Conservation (phyloP, 352 stramenopile genomes). For the Globisporangium abappressorium region DNA sequence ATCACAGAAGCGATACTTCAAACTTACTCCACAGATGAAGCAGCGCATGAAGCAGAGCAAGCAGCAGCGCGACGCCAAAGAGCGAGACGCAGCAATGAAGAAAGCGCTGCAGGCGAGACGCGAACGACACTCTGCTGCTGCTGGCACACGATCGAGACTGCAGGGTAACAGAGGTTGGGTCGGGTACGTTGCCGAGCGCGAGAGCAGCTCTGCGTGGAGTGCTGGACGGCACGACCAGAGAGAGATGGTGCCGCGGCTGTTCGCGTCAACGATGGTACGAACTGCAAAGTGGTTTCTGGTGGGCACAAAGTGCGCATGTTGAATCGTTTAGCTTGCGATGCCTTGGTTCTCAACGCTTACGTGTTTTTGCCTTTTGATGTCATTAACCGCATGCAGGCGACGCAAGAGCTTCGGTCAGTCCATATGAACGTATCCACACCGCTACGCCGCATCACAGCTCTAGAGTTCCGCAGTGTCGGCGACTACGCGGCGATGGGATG, state of each 20-base stretch:
- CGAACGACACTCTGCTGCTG: neutral
- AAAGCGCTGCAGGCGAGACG: slow-evolving; percentile 1
- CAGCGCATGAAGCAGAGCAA: slow-evolving; percentile 16
- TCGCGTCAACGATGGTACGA: slow-evolving; percentile 16
- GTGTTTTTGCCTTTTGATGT: neutral
- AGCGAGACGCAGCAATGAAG: neutral
- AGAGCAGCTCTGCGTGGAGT: slow-evolving; percentile 36
- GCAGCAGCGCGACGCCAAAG: slow-evolving; percentile 9
- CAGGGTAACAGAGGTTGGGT: slow-evolving; percentile 17
- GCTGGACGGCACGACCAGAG: slow-evolving; percentile 20
- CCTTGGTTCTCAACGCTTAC: neutral
- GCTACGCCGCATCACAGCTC: slow-evolving; percentile 24
- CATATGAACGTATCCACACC: neutral
- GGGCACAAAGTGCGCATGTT: neutral
- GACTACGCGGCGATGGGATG: slow-evolving; percentile 37
- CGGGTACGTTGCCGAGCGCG: slow-evolving; percentile 27
- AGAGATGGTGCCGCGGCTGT: slow-evolving; percentile 27
- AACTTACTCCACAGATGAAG: slow-evolving; percentile 27
- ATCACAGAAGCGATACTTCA: slow-evolving; percentile 47
- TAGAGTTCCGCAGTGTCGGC: slow-evolving; percentile 27
- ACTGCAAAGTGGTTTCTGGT: neutral
- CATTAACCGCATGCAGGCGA: neutral
- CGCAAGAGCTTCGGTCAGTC: slow-evolving; percentile 1
- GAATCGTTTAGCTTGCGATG: neutral
- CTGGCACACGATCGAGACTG: neutral